A percentile compares a stretch with the other conserved stretches of the same genome.
These are phyloP conservation scores for Podospora tetraspora DNA, from an alignment of 495 filamentous ascomycete genomes.

Conservation along the genomic window DNA sequence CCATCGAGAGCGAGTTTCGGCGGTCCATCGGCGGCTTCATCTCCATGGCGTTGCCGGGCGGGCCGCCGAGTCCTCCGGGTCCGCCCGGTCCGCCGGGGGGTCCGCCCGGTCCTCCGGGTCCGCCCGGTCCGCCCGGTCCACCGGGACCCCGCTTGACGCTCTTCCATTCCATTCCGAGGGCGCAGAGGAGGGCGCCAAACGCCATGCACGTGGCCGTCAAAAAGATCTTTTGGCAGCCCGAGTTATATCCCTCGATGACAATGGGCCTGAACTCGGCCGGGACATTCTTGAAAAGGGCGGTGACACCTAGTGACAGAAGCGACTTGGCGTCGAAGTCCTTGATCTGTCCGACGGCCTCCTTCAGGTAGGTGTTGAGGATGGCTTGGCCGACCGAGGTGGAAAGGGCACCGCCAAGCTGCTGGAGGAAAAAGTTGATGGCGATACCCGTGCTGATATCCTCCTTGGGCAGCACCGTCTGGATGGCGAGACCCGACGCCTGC, in stretches of 20 bases:
- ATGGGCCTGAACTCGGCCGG: constrained; percentile 34
- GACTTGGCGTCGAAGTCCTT: constrained; percentile 41
- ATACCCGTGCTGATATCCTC: constrained; percentile 58
- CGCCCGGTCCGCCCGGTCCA: constrained; percentile 9
- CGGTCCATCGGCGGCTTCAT: not conserved
- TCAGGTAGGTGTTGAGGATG: constrained; percentile 57
- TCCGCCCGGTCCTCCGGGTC: not conserved
- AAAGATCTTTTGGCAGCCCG: constrained; percentile 50
- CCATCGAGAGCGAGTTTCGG: constrained; percentile 1
- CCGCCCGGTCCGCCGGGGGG: not conserved
- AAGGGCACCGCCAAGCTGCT: constrained; percentile 61
- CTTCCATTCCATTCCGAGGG: constrained; percentile 56
- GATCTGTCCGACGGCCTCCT: constrained; percentile 40
- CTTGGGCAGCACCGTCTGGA: constrained; percentile 54
- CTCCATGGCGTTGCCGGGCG: not conserved
- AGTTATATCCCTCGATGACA: constrained; percentile 54
- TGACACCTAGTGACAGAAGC: constrained; percentile 55
- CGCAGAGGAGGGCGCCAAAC: constrained; percentile 46
- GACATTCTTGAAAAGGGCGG: constrained; percentile 45
- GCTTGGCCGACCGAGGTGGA: constrained; percentile 62
- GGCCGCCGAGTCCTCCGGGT: constrained; percentile 1
- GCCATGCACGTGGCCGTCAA: constrained; percentile 49
- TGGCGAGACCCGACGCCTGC: constrained; percentile 60
- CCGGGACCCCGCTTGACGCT: constrained; percentile 47
- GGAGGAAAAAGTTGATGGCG: constrained; percentile 60